A percentile compares a stretch with the other conserved stretches of the same genome.
Evolutionary conservation across 108 stramenopile genomes (phyloP).

Genomic region (Fistulifera pelliculosa): DNA sequence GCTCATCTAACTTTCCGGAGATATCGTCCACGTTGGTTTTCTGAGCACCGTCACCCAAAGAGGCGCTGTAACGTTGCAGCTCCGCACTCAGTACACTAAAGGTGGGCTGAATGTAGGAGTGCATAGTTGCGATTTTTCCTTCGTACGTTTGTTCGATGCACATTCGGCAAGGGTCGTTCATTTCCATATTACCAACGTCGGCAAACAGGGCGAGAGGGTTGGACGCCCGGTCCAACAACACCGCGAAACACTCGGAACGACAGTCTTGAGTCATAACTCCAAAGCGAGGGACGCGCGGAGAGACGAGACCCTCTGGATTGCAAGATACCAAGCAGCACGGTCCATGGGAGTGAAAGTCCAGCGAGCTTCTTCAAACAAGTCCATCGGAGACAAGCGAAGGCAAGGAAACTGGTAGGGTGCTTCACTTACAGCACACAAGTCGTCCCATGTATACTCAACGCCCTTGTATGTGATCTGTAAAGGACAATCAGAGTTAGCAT

Average conservation of each 20-base stretch:
- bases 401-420: constrained; percentile 30
- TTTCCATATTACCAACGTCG: constrained; percentile 34
- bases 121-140: constrained; percentile 10
- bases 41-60: constrained; percentile 6
- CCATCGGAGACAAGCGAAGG: constrained; percentile 32
- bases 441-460: constrained; percentile 22
- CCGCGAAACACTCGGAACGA: constrained; percentile 4
- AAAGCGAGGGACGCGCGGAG: constrained; percentile 27
- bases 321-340: constrained; percentile 31
- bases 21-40: not conserved
- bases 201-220: constrained; percentile 21
- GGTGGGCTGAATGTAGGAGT: not conserved
- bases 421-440: constrained; percentile 22
- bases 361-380: constrained; percentile 35
- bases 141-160: constrained; percentile 31
- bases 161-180: constrained; percentile 27
- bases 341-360: constrained; percentile 29
- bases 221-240: constrained; percentile 4
- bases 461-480: constrained; percentile 18
- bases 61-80: not conserved
- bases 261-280: constrained; percentile 23
- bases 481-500: not conserved
- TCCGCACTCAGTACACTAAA: constrained; percentile 13
- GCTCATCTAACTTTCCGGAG: not conserved
- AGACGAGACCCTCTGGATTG: constrained; percentile 15